A percentile compares a stretch with the other conserved stretches of the same genome.
These are phyloP conservation scores for Escovopsis weberi DNA, from an alignment of 2,329 filamentous ascomycete species.

Conservation along the genomic window DNA sequence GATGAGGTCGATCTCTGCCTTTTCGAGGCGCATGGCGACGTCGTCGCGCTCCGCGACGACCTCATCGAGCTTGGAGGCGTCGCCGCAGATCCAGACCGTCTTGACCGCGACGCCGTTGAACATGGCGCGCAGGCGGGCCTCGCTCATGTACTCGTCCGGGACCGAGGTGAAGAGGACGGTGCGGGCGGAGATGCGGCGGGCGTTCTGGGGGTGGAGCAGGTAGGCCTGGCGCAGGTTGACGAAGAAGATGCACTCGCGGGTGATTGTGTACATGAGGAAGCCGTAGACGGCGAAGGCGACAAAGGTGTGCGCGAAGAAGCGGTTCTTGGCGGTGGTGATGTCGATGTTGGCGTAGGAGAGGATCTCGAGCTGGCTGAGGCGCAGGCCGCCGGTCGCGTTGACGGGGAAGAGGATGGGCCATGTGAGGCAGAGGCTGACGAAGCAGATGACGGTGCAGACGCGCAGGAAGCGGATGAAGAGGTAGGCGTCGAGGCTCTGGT, in stretches of 20 bases:
- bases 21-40: constrained; percentile 64
- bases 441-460: constrained; percentile 59
- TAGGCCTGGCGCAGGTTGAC: constrained; percentile 92
- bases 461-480: constrained; percentile 78
- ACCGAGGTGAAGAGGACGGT: constrained; percentile 90
- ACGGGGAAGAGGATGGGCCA: constrained; percentile 77
- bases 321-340: constrained; percentile 42
- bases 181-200: constrained; percentile 72
- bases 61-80: constrained; percentile 60
- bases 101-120: constrained; percentile 62
- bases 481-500: constrained; percentile 80
- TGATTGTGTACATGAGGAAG: constrained; percentile 81
- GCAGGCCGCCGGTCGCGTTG: constrained; percentile 65
- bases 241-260: constrained; percentile 82
- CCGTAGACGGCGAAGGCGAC: constrained; percentile 72
- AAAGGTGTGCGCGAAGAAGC: constrained; percentile 67
- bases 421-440: constrained; percentile 67
- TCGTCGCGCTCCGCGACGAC: constrained; percentile 64
- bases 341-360: constrained; percentile 25
- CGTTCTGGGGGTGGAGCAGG: constrained; percentile 69
- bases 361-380: constrained; percentile 45
- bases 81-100: constrained; percentile 70
- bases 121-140: constrained; percentile 56
- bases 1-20: constrained; percentile 69
- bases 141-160: constrained; percentile 60